phyloP scores from a whole-genome alignment of 2,329 filamentous ascomycete genomes.

The Dendrostoma leiphaemia region DNA sequence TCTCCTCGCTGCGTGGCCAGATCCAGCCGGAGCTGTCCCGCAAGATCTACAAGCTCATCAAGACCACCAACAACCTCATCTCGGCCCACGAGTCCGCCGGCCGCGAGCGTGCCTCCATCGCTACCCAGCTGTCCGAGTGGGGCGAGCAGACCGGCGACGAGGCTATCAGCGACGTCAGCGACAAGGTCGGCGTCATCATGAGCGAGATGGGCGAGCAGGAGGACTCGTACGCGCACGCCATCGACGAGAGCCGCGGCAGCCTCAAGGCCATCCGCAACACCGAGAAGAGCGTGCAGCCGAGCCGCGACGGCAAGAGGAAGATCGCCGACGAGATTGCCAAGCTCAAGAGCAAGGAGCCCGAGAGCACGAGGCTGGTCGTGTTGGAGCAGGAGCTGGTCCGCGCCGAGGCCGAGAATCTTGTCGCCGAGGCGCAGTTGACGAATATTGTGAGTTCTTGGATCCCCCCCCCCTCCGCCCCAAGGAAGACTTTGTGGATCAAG shows the following conservation, averaged over 20 bases:
- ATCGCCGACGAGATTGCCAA: conserved; percentile 89
- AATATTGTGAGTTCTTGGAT: conserved; percentile 78
- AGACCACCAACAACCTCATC: conserved; percentile 89
- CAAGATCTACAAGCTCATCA: conserved; percentile 88
- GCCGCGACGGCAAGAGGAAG: conserved; percentile 81
- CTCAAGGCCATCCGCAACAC: conserved; percentile 95
- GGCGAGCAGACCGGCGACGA: conserved; percentile 90
- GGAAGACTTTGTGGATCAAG: no score
- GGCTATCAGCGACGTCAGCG: conserved; percentile 81
- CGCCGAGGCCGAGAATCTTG: conserved; percentile 91
- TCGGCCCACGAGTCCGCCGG: conserved; percentile 80
- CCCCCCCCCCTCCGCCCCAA: no score
- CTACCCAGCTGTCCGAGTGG: conserved; percentile 92
- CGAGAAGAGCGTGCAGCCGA: conserved; percentile 91
- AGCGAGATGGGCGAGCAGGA: conserved; percentile 94
- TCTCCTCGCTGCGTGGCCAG: conserved; percentile 80
- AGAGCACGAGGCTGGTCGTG: conserved; percentile 74
- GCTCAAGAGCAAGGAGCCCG: conserved; percentile 88
- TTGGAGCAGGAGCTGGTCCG: conserved; percentile 96
- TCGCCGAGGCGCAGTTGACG: conserved; percentile 93
- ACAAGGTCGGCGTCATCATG: conserved; percentile 92
- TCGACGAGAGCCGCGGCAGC: conserved; percentile 80
- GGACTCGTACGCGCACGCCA: conserved; percentile 77
- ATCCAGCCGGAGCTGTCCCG: conserved; percentile 86
- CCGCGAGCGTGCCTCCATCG: conserved; percentile 80